phyloP scores from a whole-genome alignment of 1,139 yeast species.

The Diutina ranongensis region DNA sequence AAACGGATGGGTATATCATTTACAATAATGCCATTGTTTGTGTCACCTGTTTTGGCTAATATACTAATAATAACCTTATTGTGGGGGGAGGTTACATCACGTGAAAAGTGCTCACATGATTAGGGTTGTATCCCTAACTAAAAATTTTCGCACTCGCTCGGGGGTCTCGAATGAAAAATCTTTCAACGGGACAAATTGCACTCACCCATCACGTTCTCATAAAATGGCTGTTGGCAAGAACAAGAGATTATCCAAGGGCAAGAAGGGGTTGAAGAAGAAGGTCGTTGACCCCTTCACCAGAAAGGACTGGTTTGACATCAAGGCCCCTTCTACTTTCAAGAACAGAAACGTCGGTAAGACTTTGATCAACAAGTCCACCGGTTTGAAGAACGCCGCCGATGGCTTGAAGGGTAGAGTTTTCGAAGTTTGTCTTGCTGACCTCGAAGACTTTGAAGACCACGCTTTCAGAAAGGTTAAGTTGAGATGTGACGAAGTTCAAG shows the following conservation, averaged over 20 bases:
- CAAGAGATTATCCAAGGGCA: conserved; percentile 93
- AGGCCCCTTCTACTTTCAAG: conserved; percentile 92
- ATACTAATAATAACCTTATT: neutral
- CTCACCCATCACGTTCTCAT: conserved; percentile 6
- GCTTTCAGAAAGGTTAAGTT: conserved; percentile 82
- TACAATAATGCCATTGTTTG: too few relatives aligned
- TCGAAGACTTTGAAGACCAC: conserved; percentile 90
- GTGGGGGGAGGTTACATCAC: too few relatives aligned
- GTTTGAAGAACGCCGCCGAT: conserved; percentile 88
- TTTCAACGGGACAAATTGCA: conserved; percentile 3
- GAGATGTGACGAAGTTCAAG: conserved; percentile 90
- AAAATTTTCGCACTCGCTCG: neutral
- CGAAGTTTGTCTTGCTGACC: conserved; percentile 79
- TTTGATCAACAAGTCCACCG: conserved; percentile 85
- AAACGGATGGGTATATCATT: too few relatives aligned
- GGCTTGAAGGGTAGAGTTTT: conserved; percentile 86
- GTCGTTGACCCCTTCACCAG: conserved; percentile 92
- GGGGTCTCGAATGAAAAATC: conserved; percentile 5
- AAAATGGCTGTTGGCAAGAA: conserved; percentile 91
- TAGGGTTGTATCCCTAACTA: neutral
- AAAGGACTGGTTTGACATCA: conserved; percentile 91
- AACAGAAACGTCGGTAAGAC: conserved; percentile 94
- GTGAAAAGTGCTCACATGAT: neutral
- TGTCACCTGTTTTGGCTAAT: too few relatives aligned
- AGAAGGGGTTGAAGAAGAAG: conserved; percentile 94